These are phyloP conservation scores for Podaxis rugospora DNA, from an alignment of 768 basidiomycete species.

Conservation along the genomic window DNA sequence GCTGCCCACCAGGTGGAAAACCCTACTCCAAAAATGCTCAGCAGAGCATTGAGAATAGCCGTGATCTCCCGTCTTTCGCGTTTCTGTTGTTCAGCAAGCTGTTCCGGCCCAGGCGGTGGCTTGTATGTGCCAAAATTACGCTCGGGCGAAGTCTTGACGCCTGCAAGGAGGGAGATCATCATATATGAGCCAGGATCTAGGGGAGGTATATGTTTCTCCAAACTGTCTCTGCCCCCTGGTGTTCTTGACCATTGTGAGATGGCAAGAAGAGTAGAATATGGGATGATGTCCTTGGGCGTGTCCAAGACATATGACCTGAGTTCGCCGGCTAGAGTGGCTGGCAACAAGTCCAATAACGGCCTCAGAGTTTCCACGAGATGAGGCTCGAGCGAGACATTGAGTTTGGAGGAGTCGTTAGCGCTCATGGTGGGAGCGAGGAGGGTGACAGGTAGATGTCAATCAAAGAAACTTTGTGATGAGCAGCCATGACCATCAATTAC, in stretches of 20 bases:
- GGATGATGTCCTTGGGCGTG: slow-evolving; percentile 42
- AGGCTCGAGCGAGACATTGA: slow-evolving; percentile 61
- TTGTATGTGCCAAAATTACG: slow-evolving; percentile 56
- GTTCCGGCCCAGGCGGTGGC: slow-evolving; percentile 42
- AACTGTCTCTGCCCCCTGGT: slow-evolving; percentile 33
- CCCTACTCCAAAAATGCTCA: slow-evolving; percentile 66
- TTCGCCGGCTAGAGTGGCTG: slow-evolving; percentile 36
- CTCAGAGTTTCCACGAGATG: slow-evolving; percentile 52
- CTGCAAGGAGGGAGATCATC: slow-evolving; percentile 75
- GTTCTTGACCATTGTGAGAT: slow-evolving; percentile 72
- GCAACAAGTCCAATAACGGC: slow-evolving; percentile 41
- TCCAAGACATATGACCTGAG: slow-evolving; percentile 37
- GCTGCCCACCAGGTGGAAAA: slow-evolving; percentile 74
- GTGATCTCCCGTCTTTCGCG: slow-evolving; percentile 66
- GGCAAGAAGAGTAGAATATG: slow-evolving; percentile 52
- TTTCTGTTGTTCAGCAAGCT: slow-evolving; percentile 38
- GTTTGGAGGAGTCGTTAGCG: slow-evolving; percentile 17
- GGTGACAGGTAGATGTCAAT: slow-evolving; percentile 3
- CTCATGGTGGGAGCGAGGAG: slow-evolving; percentile 14
- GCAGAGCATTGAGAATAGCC: slow-evolving; percentile 62
- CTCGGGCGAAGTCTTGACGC: slow-evolving; percentile 74
- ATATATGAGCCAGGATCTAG: slow-evolving; percentile 54
- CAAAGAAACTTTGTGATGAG: slow-evolving; percentile 11
- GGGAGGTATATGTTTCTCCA: slow-evolving; percentile 26
- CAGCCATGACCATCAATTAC: slow-evolving; percentile 12